Evolutionary conservation across 1,284 basidiomycete species (phyloP).

Genomic region (Apiotrichum veenhuisii): DNA sequence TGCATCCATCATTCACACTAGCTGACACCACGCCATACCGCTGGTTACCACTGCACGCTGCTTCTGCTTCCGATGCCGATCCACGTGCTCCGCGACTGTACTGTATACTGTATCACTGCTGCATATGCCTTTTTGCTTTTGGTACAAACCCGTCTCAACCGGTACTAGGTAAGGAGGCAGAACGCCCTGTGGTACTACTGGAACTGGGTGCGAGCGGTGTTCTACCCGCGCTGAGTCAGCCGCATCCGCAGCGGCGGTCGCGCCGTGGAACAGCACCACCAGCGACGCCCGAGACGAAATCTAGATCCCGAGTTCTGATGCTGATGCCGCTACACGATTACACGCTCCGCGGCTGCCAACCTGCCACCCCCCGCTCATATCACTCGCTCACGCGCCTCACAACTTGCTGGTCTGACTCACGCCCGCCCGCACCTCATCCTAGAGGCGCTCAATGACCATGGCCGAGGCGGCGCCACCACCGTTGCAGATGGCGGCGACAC

Average conservation of each 20-base stretch:
- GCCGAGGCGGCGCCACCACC: constrained; percentile 92
- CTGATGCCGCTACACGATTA: neutral
- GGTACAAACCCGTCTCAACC: neutral
- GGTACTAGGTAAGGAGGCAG: neutral
- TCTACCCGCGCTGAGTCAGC: neutral
- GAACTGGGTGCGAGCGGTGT: constrained; percentile 3
- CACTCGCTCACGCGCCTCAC: neutral
- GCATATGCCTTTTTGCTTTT: constrained; percentile 1
- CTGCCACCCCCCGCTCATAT: neutral
- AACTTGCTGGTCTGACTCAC: constrained; percentile 2
- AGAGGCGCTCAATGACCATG: constrained; percentile 81
- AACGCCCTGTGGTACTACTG: neutral
- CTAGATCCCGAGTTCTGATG: neutral
- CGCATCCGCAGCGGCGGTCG: neutral
- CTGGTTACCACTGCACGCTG: neutral
- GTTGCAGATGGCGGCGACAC: constrained; percentile 97
- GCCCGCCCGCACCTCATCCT: constrained; percentile 8
- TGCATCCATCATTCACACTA: too few species aligned
- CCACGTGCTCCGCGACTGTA: too few species aligned
- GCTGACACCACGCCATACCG: too few species aligned
- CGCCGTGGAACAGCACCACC: neutral
- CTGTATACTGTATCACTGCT: neutral
- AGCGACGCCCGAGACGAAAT: too few species aligned
- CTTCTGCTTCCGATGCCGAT: neutral
- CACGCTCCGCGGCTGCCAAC: neutral